Conservation (phyloP, 1,284 basidiomycete genomes). For the Trametes pubescens region DNA sequence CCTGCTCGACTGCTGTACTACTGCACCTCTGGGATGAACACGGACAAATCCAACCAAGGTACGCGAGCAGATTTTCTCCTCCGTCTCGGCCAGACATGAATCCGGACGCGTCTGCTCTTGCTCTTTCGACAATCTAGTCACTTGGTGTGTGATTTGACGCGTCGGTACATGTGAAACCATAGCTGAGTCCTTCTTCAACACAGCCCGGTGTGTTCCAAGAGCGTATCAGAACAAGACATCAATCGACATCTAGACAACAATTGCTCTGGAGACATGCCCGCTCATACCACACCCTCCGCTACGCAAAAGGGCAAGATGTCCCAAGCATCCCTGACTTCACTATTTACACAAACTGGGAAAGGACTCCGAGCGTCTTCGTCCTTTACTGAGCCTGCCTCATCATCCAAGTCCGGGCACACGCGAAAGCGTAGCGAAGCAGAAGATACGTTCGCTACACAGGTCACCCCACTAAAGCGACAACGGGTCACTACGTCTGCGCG, state of each 20-base stretch:
- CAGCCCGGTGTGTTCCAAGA: slow-evolving; percentile 56
- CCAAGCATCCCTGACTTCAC: slow-evolving; percentile 41
- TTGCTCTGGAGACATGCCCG: slow-evolving; percentile 44
- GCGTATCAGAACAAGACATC: slow-evolving; percentile 51
- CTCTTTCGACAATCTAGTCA: neutral
- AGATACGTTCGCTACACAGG: slow-evolving; percentile 25
- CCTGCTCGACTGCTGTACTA: neutral
- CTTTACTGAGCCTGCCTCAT: slow-evolving; percentile 22
- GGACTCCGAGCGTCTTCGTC: slow-evolving; percentile 6
- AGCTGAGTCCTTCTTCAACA: neutral
- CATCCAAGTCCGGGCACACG: slow-evolving; percentile 25
- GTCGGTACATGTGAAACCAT: neutral
- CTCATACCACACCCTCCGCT: slow-evolving; percentile 8
- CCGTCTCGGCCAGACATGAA: neutral
- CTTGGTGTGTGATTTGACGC: neutral
- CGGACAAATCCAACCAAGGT: neutral
- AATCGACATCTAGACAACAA: slow-evolving; percentile 58
- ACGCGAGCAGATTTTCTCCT: neutral
- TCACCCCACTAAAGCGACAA: slow-evolving; percentile 39
- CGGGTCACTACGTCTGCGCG: slow-evolving; percentile 40
- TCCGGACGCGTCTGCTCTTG: neutral
- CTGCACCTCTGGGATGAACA: neutral
- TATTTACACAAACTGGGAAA: slow-evolving; percentile 40
- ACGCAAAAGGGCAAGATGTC: slow-evolving; percentile 29
- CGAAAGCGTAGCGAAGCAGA: slow-evolving; percentile 43